Evolutionary conservation across 1,284 basidiomycete species (phyloP), one percentile per base, ranked within the genome.

Genomic region (Sanguinoderma infundibulare): DNA sequence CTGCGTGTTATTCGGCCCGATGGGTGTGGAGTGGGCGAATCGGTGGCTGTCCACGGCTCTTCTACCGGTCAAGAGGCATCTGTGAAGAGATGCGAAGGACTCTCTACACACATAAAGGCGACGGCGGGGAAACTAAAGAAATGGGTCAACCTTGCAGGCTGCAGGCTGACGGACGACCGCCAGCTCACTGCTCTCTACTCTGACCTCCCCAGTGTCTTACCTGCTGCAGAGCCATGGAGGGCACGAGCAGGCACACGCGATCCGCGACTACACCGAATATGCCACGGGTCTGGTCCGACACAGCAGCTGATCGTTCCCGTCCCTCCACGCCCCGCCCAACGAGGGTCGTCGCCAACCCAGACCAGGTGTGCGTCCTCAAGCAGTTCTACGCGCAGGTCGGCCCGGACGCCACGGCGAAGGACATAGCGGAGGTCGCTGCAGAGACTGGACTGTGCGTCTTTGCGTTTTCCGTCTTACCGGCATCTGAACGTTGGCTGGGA

Each of bases 361-460:
- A 51, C 44, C 69, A 71, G 53, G 51, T 67, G 1, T 53, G 49
- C 17, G 47, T 62, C 22, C 59, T 71, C 24, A 54, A 61, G 24
- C 44, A 51, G 10, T 51, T 68, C 35, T 62, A 63, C 28, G 60
- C 57, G 32, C 60, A 62, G 2, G 24, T 40, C 1, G 68, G 68
- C 7, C 53, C 57, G 5, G 62, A 60, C 24, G 46, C 59, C 10
- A 61, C 66, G 3, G 66, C 64, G 60, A 61, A 62, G 20, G 65
- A 69, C 22, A 38, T 70, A n/a, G 58, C 46, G 15, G 61, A 55
- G 36, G 61, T 53, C 3, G 57, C 59, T 1, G 46, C 36, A 15
- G 69, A 66, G 53, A 71, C 69, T 1, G 69, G 69, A 14, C 59
- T 71, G 69, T 71, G 39, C 49, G 69, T 67, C n/a, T 26, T 26